These are phyloP conservation scores for Penicillium canescens DNA, from an alignment of 495 filamentous ascomycete genomes.

Conservation along the genomic window DNA sequence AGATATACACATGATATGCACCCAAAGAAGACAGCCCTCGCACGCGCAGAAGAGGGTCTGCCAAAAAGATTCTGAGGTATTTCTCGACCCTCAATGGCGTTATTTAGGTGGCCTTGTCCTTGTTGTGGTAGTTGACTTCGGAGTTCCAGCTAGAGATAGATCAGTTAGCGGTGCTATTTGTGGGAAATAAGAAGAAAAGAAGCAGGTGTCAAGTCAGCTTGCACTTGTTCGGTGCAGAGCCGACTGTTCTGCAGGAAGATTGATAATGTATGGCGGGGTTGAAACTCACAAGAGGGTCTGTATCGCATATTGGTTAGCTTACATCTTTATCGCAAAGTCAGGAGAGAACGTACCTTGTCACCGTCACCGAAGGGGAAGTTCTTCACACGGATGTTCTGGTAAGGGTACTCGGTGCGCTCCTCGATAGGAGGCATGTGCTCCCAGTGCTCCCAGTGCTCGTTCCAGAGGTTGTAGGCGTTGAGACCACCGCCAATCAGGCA, in stretches of 20 bases:
- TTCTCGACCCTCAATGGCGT: not conserved
- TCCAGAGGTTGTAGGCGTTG: constrained; percentile 89
- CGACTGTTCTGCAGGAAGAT: not conserved
- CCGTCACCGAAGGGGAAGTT: constrained; percentile 91
- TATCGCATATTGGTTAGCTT: constrained; percentile 30
- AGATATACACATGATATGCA: constrained; percentile 28
- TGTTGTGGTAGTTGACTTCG: constrained; percentile 94
- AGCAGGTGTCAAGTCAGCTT: not conserved
- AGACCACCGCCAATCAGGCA: constrained; percentile 64
- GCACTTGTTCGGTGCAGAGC: not conserved
- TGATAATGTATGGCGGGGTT: not conserved
- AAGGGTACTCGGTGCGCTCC: constrained; percentile 86
- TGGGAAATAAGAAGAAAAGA: not conserved
- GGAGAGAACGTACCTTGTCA: constrained; percentile 71
- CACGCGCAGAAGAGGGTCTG: constrained; percentile 6
- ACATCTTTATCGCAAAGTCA: not conserved
- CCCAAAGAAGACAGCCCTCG: constrained; percentile 11
- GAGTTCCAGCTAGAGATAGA: constrained; percentile 77
- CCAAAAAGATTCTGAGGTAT: constrained; percentile 1
- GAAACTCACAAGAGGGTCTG: constrained; percentile 68
- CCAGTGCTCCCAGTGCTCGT: constrained; percentile 96
- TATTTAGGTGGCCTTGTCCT: constrained; percentile 67
- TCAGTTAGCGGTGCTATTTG: constrained; percentile 21
- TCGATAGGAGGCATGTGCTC: constrained; percentile 80
- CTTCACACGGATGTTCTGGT: constrained; percentile 89